phyloP scores from a whole-genome alignment of 371 early-diverging fungal species.

The Mucor circinelloides region DNA sequence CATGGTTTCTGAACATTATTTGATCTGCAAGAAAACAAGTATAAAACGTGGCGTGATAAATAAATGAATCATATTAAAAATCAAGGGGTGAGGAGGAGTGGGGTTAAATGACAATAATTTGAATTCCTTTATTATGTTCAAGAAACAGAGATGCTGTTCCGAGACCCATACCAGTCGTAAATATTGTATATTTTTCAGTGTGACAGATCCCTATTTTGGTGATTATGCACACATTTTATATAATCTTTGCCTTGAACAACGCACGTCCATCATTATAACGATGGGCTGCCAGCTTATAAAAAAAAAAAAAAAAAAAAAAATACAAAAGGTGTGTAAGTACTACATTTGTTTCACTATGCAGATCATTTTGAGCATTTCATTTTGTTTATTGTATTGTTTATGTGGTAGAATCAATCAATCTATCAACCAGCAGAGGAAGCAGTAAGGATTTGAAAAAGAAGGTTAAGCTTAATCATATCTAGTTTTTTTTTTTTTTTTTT shows the following conservation, averaged over 20 bases:
- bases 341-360: slow-evolving; percentile 4
- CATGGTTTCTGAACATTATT: background rate
- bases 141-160: slow-evolving; percentile 12
- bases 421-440: background rate
- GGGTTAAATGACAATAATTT: background rate
- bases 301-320: background rate
- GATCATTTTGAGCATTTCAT: background rate
- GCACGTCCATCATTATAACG: slow-evolving; percentile 20
- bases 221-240: slow-evolving; percentile 16
- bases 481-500: slow-evolving; percentile 14
- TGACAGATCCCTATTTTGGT: slow-evolving; percentile 29
- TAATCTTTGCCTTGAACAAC: background rate
- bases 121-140: background rate
- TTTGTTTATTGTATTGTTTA: background rate
- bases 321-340: background rate
- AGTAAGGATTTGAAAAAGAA: background rate
- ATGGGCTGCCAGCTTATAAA: background rate
- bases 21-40: background rate
- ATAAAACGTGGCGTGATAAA: background rate
- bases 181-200: slow-evolving; percentile 12
- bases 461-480: background rate
- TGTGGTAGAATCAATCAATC: background rate
- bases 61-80: background rate
- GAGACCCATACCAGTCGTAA: slow-evolving; percentile 9
- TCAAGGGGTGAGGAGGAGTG: background rate